Evolutionary conservation across 2,329 filamentous ascomycete species (phyloP).

Genomic region (Fusarium fujikuroi): DNA sequence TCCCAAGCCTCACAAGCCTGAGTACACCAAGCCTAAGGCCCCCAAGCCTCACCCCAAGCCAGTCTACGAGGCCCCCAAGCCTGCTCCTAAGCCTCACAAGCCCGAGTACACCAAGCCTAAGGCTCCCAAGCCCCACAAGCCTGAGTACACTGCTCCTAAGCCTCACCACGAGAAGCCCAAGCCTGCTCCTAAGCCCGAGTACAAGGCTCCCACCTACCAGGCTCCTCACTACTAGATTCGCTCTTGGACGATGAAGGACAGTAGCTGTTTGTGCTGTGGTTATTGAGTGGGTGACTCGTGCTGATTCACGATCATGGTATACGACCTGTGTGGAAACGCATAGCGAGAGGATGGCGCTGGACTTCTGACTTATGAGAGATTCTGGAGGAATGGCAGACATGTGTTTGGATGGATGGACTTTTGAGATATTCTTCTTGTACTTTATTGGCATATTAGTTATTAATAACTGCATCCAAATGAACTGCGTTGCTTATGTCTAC

Average conservation of each 20-base stretch:
- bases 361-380: not conserved
- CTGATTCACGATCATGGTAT: not conserved
- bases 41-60: not conserved
- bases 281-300: not conserved
- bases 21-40: not conserved
- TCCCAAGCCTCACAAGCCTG: not conserved
- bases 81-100: not conserved
- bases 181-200: not conserved
- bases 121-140: not conserved
- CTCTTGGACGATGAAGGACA: not conserved
- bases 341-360: not conserved
- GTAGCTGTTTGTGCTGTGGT: not conserved
- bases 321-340: not conserved
- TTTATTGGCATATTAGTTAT: conserved; percentile 8
- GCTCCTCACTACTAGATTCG: conserved; percentile 6
- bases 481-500: not conserved
- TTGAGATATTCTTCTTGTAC: conserved; percentile 10
- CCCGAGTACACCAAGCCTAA: not conserved
- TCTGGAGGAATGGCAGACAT: not conserved
- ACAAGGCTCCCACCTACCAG: conserved; percentile 1
- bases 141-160: not conserved
- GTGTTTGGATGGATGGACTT: not conserved
- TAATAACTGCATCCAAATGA: conserved; percentile 10
- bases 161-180: not conserved
- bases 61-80: not conserved